Percentiles rank a stretch among this genome's conserved stretches.
Conservation (phyloP, 2,329 filamentous ascomycete genomes). For the Exophiala xenobiotica region DNA sequence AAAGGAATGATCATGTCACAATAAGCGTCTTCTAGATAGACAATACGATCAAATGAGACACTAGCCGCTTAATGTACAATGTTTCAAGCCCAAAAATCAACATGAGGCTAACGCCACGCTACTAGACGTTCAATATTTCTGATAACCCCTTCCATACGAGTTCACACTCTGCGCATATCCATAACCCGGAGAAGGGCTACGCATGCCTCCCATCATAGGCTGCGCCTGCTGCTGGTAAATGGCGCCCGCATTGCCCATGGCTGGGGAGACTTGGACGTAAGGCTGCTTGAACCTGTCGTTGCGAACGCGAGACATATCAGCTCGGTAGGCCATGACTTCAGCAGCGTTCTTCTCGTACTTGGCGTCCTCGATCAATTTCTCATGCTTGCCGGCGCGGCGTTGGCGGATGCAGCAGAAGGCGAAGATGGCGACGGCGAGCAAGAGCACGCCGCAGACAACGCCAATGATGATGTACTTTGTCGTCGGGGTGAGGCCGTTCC, state of each 20-base stretch:
- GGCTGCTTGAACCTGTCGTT: slow-evolving; percentile 22
- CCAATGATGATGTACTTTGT: slow-evolving; percentile 51
- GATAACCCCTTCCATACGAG: slow-evolving; percentile 19
- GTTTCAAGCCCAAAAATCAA: too few species aligned
- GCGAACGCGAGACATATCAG: slow-evolving; percentile 28
- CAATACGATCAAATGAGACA: too few species aligned
- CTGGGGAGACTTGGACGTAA: slow-evolving; percentile 11
- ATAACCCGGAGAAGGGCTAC: slow-evolving; percentile 18
- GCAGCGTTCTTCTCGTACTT: slow-evolving; percentile 44
- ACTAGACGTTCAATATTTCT: slow-evolving; percentile 23
- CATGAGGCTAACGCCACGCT: background rate
- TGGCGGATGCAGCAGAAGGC: slow-evolving; percentile 52
- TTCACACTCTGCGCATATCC: slow-evolving; percentile 15
- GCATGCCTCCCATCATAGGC: slow-evolving; percentile 21
- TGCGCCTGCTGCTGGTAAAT: slow-evolving; percentile 11
- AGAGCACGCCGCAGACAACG: slow-evolving; percentile 39
- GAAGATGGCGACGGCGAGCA: slow-evolving; percentile 37
- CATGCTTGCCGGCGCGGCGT: slow-evolving; percentile 50
- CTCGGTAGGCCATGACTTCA: slow-evolving; percentile 36
- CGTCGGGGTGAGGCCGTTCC: slow-evolving; percentile 44
- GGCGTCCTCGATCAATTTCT: slow-evolving; percentile 48
- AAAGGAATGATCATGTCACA: too few species aligned
- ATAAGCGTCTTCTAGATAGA: too few species aligned
- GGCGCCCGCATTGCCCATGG: slow-evolving; percentile 22
- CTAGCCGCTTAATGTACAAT: too few species aligned